A percentile compares a stretch with the other conserved stretches of the same genome.
Evolutionary conservation across 2,329 filamentous ascomycete genomes (phyloP).

Genomic region (Aspergillus sp.): DNA sequence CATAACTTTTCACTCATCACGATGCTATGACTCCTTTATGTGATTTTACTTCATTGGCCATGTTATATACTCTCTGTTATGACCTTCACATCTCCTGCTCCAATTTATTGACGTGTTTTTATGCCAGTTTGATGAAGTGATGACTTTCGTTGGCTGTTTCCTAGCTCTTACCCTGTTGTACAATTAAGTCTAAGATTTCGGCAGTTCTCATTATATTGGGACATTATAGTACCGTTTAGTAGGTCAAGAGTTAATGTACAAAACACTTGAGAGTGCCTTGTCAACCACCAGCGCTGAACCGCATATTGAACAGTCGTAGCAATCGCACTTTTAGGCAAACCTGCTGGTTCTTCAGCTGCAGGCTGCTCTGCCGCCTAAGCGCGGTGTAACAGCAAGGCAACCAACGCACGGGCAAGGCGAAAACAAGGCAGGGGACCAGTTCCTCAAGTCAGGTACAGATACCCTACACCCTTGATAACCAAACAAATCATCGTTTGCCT

Average conservation of each 20-base stretch:
- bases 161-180: neutral
- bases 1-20: constrained; percentile 1
- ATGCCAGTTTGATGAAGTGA: constrained; percentile 13
- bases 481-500: neutral
- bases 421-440: neutral
- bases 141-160: constrained; percentile 2
- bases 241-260: constrained; percentile 1
- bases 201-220: neutral
- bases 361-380: neutral
- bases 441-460: neutral
- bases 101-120: constrained; percentile 1
- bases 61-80: constrained; percentile 3
- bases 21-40: constrained; percentile 6
- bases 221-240: neutral
- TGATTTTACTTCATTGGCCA: constrained; percentile 3
- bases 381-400: neutral
- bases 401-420: neutral
- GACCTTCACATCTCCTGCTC: constrained; percentile 2
- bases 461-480: neutral
- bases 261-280: constrained; percentile 2
- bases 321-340: neutral
- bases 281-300: neutral
- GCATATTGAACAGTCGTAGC: neutral
- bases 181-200: neutral
- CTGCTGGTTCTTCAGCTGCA: neutral